phyloP scores from a whole-genome alignment of 2,329 filamentous ascomycete species.

The Talaromyces verruculosus region DNA sequence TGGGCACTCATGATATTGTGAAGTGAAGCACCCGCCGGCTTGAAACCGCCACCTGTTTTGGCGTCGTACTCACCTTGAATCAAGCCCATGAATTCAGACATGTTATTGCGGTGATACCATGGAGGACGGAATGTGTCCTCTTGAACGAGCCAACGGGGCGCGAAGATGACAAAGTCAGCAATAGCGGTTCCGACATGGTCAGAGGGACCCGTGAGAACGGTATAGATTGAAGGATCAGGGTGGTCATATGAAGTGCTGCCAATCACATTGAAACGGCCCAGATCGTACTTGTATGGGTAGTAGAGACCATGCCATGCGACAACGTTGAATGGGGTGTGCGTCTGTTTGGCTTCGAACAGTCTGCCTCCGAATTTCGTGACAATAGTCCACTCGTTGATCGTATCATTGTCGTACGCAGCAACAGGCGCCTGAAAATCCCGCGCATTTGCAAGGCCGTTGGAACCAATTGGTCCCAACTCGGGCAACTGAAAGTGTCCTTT shows the following conservation, averaged over 20 bases:
- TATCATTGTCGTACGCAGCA: background rate
- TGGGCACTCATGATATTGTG: background rate
- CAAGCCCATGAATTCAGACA: background rate
- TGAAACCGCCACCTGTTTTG: background rate
- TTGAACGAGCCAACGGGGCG: background rate
- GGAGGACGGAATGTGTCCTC: background rate
- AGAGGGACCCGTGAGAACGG: background rate
- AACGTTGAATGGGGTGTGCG: background rate
- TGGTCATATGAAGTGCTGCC: background rate
- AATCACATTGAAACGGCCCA: background rate
- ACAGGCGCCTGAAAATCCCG: background rate
- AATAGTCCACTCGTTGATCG: background rate
- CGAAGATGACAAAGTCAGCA: background rate
- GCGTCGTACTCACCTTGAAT: background rate
- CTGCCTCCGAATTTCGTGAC: background rate
- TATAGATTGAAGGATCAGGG: background rate
- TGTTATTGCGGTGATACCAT: background rate
- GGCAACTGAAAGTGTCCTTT: background rate
- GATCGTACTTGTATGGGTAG: background rate
- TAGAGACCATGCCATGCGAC: background rate
- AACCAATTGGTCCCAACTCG: background rate
- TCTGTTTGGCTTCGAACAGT: background rate
- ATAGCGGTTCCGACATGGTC: background rate
- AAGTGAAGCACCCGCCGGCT: background rate
- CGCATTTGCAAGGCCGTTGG: background rate